These are phyloP conservation scores for Vaccinium macrocarpon DNA, from an alignment of 148 eudicot genomes.

Conservation along the genomic window DNA sequence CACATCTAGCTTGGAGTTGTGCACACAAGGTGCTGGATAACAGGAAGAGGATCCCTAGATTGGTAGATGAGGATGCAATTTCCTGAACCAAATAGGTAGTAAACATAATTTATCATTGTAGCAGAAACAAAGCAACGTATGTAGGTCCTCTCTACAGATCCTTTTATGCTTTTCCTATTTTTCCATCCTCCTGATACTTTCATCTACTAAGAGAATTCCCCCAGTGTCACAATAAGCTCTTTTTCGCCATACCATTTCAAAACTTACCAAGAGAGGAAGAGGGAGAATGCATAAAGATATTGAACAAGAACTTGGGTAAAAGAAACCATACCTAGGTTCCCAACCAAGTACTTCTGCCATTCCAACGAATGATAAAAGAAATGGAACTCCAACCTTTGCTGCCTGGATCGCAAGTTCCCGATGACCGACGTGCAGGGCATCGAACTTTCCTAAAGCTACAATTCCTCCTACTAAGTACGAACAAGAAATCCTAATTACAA, in stretches of 20 bases:
- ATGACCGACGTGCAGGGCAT: conserved; percentile 96
- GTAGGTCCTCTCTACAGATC: background rate
- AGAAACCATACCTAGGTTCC: conserved; percentile 73
- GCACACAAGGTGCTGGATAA: no score
- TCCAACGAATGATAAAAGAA: conserved; percentile 87
- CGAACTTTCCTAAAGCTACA: conserved; percentile 97
- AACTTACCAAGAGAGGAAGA: background rate
- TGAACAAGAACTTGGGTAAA: background rate
- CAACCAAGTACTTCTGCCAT: conserved; percentile 97
- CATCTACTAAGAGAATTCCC: background rate
- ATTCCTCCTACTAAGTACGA: conserved; percentile 60
- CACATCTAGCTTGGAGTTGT: background rate
- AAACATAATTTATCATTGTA: background rate
- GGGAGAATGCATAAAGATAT: background rate
- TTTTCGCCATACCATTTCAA: background rate
- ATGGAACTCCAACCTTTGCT: conserved; percentile 74
- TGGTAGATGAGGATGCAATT: background rate
- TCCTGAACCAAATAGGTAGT: background rate
- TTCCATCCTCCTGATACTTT: background rate
- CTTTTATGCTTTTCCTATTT: background rate
- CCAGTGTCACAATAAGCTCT: background rate
- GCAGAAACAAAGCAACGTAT: background rate
- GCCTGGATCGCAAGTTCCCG: conserved; percentile 96
- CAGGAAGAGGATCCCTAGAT: background rate
- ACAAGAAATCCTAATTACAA: conserved; percentile 14